A percentile compares a stretch with the other conserved stretches of the same genome.
Conservation (phyloP, 345 rosid genomes). For the Mallotus nudiflorus region DNA sequence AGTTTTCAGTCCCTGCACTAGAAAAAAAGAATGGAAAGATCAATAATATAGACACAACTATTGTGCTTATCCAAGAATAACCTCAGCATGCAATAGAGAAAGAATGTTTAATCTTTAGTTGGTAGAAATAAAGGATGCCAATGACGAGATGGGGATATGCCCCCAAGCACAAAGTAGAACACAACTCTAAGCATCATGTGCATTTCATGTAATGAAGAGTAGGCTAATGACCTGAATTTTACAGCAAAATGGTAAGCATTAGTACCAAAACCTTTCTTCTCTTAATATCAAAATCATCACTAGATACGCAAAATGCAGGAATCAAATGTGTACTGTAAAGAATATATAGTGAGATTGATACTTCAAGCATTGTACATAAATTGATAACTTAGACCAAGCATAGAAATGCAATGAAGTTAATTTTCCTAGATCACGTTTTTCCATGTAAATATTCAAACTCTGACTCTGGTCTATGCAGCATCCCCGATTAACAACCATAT, state of each 20-base stretch:
- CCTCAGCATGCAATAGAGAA: neutral
- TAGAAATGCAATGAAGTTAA: constrained; percentile 80
- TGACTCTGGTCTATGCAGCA: constrained; percentile 92
- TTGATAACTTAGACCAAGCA: constrained; percentile 75
- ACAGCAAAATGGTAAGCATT: neutral
- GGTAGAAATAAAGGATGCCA: neutral
- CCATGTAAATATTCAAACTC: constrained; percentile 89
- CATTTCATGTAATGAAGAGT: neutral
- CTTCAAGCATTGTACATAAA: neutral
- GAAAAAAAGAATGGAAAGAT: neutral
- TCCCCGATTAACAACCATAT: constrained; percentile 86
- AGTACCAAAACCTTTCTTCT: no score
- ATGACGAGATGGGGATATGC: neutral
- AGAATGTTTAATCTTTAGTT: neutral
- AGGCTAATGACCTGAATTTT: neutral
- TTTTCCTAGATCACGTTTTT: constrained; percentile 69
- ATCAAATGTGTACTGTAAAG: no score
- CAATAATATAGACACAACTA: neutral
- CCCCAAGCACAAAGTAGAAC: neutral
- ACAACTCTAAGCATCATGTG: neutral
- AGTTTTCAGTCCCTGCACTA: constrained; percentile 70
- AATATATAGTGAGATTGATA: neutral
- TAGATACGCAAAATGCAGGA: neutral
- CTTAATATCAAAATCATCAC: neutral
- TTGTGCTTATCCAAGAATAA: neutral